Percentiles rank a stretch among this genome's conserved stretches.
These are phyloP conservation scores for Penicillium argentinense DNA, from an alignment of 495 filamentous ascomycete species.

Conservation along the genomic window DNA sequence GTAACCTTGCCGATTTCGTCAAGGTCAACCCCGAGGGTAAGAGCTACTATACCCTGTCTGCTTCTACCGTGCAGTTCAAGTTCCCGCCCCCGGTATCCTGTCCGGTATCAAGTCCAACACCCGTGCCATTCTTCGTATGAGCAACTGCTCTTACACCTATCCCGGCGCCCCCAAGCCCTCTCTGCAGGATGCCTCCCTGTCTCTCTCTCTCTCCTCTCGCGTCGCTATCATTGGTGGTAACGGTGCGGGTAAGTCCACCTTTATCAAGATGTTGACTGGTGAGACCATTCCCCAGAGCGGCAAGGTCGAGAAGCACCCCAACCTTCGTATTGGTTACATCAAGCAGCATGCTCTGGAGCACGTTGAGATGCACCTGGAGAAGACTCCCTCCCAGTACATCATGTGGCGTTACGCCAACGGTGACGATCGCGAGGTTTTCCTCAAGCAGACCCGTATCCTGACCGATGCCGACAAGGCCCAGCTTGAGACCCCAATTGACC, in stretches of 20 bases:
- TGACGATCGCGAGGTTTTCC: slow-evolving; percentile 91
- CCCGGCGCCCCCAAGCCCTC: slow-evolving; percentile 83
- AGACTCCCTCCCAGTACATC: slow-evolving; percentile 97
- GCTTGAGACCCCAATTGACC: slow-evolving; percentile 83
- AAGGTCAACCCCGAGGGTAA: slow-evolving; percentile 92
- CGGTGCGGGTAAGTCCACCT: slow-evolving; percentile 96
- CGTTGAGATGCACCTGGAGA: slow-evolving; percentile 99
- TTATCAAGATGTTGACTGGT: slow-evolving; percentile 98
- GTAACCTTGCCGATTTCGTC: slow-evolving; percentile 92
- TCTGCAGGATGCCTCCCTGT: slow-evolving; percentile 79
- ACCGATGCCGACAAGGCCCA: slow-evolving; percentile 82
- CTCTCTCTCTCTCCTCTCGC: slow-evolving; percentile 84
- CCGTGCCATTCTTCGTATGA: slow-evolving; percentile 93
- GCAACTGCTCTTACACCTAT: slow-evolving; percentile 85
- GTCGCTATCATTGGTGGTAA: slow-evolving; percentile 96
- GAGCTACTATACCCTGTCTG: slow-evolving; percentile 96
- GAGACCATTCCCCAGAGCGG: slow-evolving; percentile 85
- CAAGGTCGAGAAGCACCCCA: slow-evolving; percentile 97
- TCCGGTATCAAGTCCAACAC: slow-evolving; percentile 94
- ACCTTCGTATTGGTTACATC: slow-evolving; percentile 98
- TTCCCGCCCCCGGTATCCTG: slow-evolving; percentile 95
- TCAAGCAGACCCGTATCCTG: slow-evolving; percentile 95
- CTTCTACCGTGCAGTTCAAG: slow-evolving; percentile 90
- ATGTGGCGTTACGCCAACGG: slow-evolving; percentile 98
- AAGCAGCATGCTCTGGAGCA: slow-evolving; percentile 99